Conservation (phyloP, 495 filamentous ascomycete species). For the Terfezia claveryi region DNA sequence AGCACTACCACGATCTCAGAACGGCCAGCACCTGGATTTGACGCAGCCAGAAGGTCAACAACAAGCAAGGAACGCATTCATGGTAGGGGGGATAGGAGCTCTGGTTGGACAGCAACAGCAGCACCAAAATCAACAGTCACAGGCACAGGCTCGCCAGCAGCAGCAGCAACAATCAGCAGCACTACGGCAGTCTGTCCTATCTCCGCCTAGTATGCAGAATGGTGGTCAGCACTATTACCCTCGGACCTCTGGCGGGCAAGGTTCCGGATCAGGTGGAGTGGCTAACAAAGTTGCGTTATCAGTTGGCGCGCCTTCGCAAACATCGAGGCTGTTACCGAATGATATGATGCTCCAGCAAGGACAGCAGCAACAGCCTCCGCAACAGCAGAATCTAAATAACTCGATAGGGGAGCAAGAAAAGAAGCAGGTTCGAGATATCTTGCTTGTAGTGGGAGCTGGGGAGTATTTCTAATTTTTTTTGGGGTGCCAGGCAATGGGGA, state of each 20-base stretch:
- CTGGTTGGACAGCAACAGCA: not conserved
- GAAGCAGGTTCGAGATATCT: conserved; percentile 4
- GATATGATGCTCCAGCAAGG: conserved; percentile 2
- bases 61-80: not conserved
- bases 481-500: conserved; percentile 9
- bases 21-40: not conserved
- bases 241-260: too few relatives aligned
- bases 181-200: not conserved
- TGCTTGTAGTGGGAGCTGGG: not conserved
- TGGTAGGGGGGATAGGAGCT: not conserved
- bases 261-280: too few relatives aligned
- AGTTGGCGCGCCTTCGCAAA: not conserved
- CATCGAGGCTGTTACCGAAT: not conserved
- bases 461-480: conserved; percentile 8
- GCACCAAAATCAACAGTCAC: not conserved
- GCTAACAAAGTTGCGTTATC: not conserved
- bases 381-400: not conserved
- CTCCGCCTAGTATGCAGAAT: not conserved
- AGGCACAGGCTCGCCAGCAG: not conserved
- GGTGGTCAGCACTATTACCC: not conserved
- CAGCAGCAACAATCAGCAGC: not conserved
- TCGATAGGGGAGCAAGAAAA: conserved; percentile 2
- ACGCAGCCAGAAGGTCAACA: not conserved
- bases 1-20: conserved; percentile 3
- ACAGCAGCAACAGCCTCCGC: not conserved